Evolutionary conservation across 1,284 basidiomycete species (phyloP), one percentile per base, ranked within the genome.

Genomic region (Taiwanofungus camphoratus): DNA sequence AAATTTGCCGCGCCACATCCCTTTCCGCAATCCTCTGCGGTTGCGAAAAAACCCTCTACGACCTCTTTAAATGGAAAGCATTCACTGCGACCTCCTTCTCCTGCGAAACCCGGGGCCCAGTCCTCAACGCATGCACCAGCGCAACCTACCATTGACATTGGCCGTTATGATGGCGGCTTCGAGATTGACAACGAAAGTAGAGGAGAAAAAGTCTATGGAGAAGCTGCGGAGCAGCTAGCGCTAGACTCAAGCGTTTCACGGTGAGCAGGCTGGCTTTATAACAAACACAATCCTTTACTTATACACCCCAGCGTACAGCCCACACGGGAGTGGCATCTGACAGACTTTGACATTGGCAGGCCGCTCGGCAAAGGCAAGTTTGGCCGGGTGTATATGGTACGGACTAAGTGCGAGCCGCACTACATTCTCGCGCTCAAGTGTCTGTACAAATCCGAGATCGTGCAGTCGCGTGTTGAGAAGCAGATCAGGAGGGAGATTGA

Each of bases 351-450:
- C 53, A 95, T 99, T 53, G 96, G 96, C 11, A 79, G 92, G 7
- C 92, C 93, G 2, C 77, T 99, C 1, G 96, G 96, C 21, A 98
- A 99, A 63, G 96, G 96, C 48, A 98, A 98, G 69, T 99, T 99
- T 56, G 96, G 96, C 0, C 88, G 93, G 0, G 96, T 99, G 20
- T 99, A 99, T 73, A 93, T 99, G 82, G 93, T 96, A 31, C 83
- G 95, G 39, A 99, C 96, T 3, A 93, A 92, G 60, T 65, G 71
- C 44, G 78, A 85, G 49, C 90, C 91, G 0, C 80, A 82, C 50
- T 99, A 93, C 71, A 96, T 98, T 59, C 81, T 99, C 55, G 96
- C 95, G 7, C 82, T 99, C 65, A 99, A 99, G 68, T 94, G 91
- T 54, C 74, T 98, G 46, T 96, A 97, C 76, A 99, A 99, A 70